Percentiles rank a stretch among this genome's conserved stretches.
phyloP scores from a whole-genome alignment of 768 basidiomycete genomes.

The Termitomyces sp. region DNA sequence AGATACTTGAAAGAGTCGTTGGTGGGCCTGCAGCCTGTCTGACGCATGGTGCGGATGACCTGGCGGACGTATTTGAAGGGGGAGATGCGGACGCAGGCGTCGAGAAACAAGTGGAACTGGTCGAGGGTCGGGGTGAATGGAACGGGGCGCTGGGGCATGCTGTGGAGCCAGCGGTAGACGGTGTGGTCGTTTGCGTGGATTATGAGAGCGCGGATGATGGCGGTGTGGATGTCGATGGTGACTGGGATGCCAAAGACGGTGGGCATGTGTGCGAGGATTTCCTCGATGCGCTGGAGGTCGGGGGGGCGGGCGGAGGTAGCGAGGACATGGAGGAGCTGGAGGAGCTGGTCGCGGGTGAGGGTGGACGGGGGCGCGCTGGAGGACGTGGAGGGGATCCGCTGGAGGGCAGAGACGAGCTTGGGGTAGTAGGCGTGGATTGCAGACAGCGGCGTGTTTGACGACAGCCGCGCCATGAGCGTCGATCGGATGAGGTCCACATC shows the following conservation, averaged over 20 bases:
- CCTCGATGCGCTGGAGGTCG: slow-evolving; percentile 53
- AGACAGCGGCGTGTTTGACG: slow-evolving; percentile 20
- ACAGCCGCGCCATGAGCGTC: slow-evolving; percentile 20
- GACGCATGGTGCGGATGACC: slow-evolving; percentile 31
- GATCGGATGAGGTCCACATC: slow-evolving; percentile 53
- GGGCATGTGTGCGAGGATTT: slow-evolving; percentile 47
- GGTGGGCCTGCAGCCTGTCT: slow-evolving; percentile 39
- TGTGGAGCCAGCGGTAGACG: slow-evolving; percentile 46
- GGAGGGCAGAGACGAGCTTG: slow-evolving; percentile 19
- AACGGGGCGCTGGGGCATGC: slow-evolving; percentile 50
- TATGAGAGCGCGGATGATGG: slow-evolving; percentile 47
- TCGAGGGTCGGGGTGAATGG: slow-evolving; percentile 41
- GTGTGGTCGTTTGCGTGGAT: slow-evolving; percentile 39
- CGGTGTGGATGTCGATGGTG: slow-evolving; percentile 43
- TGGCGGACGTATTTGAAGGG: slow-evolving; percentile 31
- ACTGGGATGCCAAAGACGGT: slow-evolving; percentile 42
- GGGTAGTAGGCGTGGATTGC: slow-evolving; percentile 36
- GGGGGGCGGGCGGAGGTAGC: slow-evolving; percentile 47
- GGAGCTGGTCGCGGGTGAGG: slow-evolving; percentile 29
- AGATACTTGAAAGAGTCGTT: slow-evolving; percentile 47
- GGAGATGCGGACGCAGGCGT: slow-evolving; percentile 29
- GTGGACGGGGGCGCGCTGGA: slow-evolving; percentile 21
- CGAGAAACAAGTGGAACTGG: slow-evolving; percentile 55
- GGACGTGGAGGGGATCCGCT: slow-evolving; percentile 9
- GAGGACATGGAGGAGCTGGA: slow-evolving; percentile 40